These are phyloP conservation scores for Breviolum minutum DNA, from an alignment of 73 alveolate genomes.

Conservation along the genomic window DNA sequence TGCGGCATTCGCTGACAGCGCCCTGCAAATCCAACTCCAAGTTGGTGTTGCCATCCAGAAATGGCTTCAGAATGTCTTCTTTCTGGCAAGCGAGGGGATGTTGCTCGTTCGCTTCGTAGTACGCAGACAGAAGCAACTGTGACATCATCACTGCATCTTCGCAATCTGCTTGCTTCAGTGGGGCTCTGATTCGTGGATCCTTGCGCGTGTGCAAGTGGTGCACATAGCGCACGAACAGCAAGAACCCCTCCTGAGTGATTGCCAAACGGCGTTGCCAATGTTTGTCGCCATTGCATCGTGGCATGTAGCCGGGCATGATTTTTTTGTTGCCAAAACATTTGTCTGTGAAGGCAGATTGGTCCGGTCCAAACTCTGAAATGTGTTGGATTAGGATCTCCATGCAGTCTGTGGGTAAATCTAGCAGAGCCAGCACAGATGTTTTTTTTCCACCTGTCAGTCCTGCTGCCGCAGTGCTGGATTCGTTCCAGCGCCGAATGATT, in stretches of 20 bases:
- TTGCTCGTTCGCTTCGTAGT: not conserved
- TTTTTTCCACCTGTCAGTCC: not conserved
- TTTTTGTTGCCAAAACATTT: not conserved
- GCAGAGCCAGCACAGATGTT: not conserved
- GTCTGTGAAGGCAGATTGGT: not conserved
- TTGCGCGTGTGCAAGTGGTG: not conserved
- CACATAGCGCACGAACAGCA: not conserved
- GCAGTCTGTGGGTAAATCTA: not conserved
- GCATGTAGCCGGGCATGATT: not conserved
- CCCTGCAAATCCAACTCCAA: slow-evolving; percentile 13
- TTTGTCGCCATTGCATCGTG: not conserved
- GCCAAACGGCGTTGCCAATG: not conserved
- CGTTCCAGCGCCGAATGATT: slow-evolving; percentile 14
- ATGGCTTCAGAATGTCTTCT: not conserved
- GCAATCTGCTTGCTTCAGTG: not conserved
- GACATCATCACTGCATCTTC: not conserved
- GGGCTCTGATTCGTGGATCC: not conserved
- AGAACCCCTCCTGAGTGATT: not conserved
- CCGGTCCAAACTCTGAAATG: not conserved
- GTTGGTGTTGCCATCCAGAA: not conserved
- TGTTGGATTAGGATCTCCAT: not conserved
- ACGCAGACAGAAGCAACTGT: not conserved
- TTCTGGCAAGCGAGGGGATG: not conserved
- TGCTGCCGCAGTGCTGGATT: not conserved
- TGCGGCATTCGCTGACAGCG: not conserved